Conservation (phyloP, 805 yeast genomes). For the Blastobotrys robertii region DNA sequence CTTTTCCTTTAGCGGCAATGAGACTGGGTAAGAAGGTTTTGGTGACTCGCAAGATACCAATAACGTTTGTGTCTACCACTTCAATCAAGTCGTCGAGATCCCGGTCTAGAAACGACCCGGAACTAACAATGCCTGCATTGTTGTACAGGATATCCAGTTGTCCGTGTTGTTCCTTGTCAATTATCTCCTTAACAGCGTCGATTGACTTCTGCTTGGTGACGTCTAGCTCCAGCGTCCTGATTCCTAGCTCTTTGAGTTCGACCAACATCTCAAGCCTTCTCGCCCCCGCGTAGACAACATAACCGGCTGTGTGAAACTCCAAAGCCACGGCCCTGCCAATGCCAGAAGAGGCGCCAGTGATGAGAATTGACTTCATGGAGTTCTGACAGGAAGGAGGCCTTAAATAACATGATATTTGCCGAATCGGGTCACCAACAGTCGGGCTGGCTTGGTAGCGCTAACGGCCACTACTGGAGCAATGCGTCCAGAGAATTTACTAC, state of each 20-base stretch:
- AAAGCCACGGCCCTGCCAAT: slow-evolving; percentile 14
- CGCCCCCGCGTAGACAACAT: slow-evolving; percentile 61
- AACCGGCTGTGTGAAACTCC: slow-evolving; percentile 9
- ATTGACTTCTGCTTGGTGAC: slow-evolving; percentile 43
- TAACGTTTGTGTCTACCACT: slow-evolving; percentile 62
- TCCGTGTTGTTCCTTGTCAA: slow-evolving; percentile 34
- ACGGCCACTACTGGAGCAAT: not conserved
- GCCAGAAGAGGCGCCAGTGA: slow-evolving; percentile 15
- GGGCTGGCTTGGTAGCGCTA: not conserved
- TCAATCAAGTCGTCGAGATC: slow-evolving; percentile 39
- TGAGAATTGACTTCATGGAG: slow-evolving; percentile 3
- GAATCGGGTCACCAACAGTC: not conserved
- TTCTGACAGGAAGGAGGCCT: not conserved
- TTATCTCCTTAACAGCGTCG: slow-evolving; percentile 30
- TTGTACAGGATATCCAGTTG: slow-evolving; percentile 47
- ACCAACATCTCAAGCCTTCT: slow-evolving; percentile 56
- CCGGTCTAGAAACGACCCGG: slow-evolving; percentile 61
- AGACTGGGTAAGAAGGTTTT: slow-evolving; percentile 48
- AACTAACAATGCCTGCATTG: slow-evolving; percentile 74
- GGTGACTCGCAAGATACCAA: slow-evolving; percentile 55
- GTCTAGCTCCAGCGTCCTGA: slow-evolving; percentile 44
- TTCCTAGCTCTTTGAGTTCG: slow-evolving; percentile 34
- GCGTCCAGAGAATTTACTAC: no score
- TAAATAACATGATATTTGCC: not conserved
- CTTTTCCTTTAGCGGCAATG: slow-evolving; percentile 55